A percentile compares a stretch with the other conserved stretches of the same genome.
Evolutionary conservation across 495 filamentous ascomycete genomes (phyloP).

Genomic region (Neurospora tetrasperma): DNA sequence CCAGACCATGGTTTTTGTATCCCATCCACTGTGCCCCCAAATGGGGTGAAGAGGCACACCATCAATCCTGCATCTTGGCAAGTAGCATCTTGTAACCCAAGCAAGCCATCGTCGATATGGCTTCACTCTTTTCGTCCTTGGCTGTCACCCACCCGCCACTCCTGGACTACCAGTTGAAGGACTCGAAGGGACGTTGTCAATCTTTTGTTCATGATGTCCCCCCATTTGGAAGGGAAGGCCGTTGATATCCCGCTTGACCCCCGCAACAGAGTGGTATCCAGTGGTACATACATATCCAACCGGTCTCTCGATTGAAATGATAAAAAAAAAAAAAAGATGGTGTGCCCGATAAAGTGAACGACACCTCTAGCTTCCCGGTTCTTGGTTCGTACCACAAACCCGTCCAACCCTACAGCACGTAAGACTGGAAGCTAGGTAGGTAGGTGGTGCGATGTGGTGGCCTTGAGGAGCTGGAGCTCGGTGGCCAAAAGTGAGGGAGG

Average conservation of each 20-base stretch:
- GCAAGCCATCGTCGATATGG: neutral
- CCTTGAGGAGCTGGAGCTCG: neutral
- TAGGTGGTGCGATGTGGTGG: neutral
- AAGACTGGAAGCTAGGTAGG: neutral
- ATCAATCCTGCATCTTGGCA: neutral
- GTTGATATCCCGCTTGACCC: neutral
- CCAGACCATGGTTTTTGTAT: neutral
- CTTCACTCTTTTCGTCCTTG: neutral
- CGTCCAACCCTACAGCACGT: neutral
- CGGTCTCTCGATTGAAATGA: neutral
- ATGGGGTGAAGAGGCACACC: neutral
- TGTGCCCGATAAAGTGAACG: neutral
- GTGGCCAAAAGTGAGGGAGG: neutral
- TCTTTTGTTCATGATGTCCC: neutral
- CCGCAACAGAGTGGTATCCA: neutral
- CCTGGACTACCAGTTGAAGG: neutral
- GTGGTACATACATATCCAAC: neutral
- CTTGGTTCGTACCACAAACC: neutral
- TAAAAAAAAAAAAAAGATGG: neutral
- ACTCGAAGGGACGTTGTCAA: neutral
- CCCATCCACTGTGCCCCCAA: neutral
- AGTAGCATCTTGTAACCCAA: neutral
- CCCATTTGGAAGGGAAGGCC: neutral
- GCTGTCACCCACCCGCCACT: neutral
- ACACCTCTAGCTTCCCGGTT: neutral